Base-by-base conservation (phyloP, 2,329 filamentous ascomycete genomes). In the Rutstroemia sp. region DNA sequence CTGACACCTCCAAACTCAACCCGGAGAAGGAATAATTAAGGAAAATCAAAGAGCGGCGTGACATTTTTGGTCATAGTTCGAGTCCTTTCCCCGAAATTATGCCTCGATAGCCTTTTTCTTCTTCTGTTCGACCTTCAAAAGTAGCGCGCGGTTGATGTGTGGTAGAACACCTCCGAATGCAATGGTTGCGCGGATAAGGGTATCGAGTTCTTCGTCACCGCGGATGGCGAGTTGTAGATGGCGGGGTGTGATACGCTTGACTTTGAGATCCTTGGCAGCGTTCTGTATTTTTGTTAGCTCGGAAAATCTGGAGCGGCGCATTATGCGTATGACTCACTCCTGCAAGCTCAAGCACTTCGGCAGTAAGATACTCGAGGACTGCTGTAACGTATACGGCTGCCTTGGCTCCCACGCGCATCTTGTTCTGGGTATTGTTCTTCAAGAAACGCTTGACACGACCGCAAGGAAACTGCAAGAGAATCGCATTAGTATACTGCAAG, bases 361-460 rank as follows among this genome's bases (percentile, higher is more conserved):
- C 92, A 59, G 94, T 96, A 65, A 99, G 80, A 73, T 99, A 99
- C 78, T 99, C 94, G 63, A 99, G 88, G 57, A 99, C 94, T 45
- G 94, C 94, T 50, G 94, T 97, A 61, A 97, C 90, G 73, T 99
- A 99, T 68, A 99, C 94, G 64, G 94, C 92, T 63, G 94, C 94
- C 81, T 97, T 97, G 70, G 92, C 94, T 68, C 94, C 94, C 65
- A 99, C 95, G 76, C 94, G 92, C 89, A 96, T 97, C 81, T 97
- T 97, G 78, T 96, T 95, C 73, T 97, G 94, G 50, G 94, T 97
- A 78, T 96, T 96, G 75, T 90, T 91, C 84, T 97, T 96, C 72
- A 99, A 81, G 79, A 97, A 97, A 78, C 94, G 92, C 88, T 99
- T 99, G 76, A 99, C 94, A 87, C 94, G 94, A 77, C 94, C 94